Base-by-base conservation (phyloP, 2,329 filamentous ascomycete species). In the Pseudocercospora musae region DNA sequence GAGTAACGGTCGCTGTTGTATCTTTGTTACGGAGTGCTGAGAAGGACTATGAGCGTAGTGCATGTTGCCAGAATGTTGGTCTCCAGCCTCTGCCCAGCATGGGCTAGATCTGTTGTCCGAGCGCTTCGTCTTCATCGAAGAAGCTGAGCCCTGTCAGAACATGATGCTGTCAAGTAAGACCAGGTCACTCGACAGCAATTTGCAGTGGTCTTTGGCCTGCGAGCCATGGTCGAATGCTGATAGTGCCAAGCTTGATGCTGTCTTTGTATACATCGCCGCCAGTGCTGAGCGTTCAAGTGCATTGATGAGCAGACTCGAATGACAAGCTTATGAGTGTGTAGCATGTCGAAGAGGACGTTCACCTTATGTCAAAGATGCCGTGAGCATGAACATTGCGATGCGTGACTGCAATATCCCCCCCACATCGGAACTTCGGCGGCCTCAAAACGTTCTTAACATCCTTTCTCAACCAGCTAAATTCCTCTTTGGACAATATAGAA, bases 401-500 rank as follows among this genome's bases (percentile, higher is more conserved):
- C 29, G 10, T 31, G 29, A n/a, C n/a, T n/a, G n/a, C n/a, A n/a
- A n/a, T n/a, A n/a, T n/a, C n/a, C n/a, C n/a, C n/a, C n/a, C n/a
- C n/a, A n/a, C n/a, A n/a, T n/a, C n/a, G n/a, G n/a, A n/a, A n/a
- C n/a, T n/a, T n/a, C n/a, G n/a, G n/a, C n/a, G n/a, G n/a, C n/a
- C n/a, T n/a, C n/a, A n/a, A n/a, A n/a, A n/a, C n/a, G n/a, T n/a
- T n/a, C n/a, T 52, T 52, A 52, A 29, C 23, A 29, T 25, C 15
- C 15, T 18, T 52, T 52, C 7, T 52, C 23, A 15, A 18, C 23
- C 21, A 27, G 21, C 48, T 52, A 27, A 27, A 52, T 48, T 23
- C 48, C 20, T 52, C 48, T 56, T 56, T 44, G 13, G 52, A 54
- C 52, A 21, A 37, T 33, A 56, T 56, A 42, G 29, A 40, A n/a